A percentile compares a stretch with the other conserved stretches of the same genome.
These are phyloP conservation scores for Saturnispora ahearnii DNA, from an alignment of 805 yeast genomes.

Conservation along the genomic window DNA sequence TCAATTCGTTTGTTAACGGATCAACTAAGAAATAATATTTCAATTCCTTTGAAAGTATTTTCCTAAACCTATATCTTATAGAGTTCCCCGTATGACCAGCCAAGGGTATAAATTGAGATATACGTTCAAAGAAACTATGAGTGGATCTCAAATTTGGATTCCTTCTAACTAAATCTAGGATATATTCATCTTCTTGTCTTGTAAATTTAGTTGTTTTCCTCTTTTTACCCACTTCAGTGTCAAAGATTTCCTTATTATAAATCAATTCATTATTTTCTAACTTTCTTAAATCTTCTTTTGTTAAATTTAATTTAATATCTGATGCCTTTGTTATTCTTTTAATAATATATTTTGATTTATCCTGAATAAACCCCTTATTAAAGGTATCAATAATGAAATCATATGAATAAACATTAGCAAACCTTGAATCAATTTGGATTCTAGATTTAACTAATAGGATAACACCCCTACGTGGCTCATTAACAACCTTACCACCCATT, in stretches of 20 bases:
- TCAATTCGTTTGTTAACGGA: slow-evolving; percentile 32
- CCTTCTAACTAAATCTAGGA: slow-evolving; percentile 57
- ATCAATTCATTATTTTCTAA: neutral
- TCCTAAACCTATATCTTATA: slow-evolving; percentile 53
- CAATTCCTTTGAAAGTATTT: slow-evolving; percentile 32
- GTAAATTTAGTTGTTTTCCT: slow-evolving; percentile 42
- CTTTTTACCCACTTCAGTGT: slow-evolving; percentile 18
- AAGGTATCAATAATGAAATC: slow-evolving; percentile 20
- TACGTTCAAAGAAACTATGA: slow-evolving; percentile 54
- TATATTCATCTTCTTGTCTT: slow-evolving; percentile 53
- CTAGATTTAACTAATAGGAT: neutral
- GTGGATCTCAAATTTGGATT: slow-evolving; percentile 61
- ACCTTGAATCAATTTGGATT: neutral
- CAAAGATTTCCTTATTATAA: slow-evolving; percentile 14
- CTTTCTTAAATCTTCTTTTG: neutral
- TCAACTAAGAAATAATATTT: slow-evolving; percentile 43
- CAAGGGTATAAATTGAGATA: slow-evolving; percentile 41
- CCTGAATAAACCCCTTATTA: slow-evolving; percentile 12
- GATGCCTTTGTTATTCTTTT: neutral
- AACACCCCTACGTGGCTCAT: neutral
- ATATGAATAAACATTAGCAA: slow-evolving; percentile 15
- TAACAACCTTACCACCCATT: slow-evolving; percentile 2
- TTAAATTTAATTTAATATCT: neutral
- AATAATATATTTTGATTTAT: slow-evolving; percentile 15
- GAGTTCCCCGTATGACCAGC: slow-evolving; percentile 70